Evolutionary conservation across 805 yeast genomes (phyloP).

Genomic region (Candida ortonii): DNA sequence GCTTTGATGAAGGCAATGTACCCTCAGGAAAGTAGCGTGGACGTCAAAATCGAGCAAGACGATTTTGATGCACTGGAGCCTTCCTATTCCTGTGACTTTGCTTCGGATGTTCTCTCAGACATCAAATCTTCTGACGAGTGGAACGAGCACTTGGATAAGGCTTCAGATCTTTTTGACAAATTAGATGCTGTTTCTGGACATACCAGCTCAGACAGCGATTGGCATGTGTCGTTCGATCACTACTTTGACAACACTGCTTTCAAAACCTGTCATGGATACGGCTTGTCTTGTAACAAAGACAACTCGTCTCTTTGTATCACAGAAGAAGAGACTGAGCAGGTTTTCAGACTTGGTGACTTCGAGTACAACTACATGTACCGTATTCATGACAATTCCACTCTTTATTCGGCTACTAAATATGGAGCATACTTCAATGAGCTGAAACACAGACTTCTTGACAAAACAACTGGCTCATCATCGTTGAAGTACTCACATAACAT

Average conservation of each 20-base stretch:
- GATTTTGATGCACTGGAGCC: slow-evolving; percentile 38
- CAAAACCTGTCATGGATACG: slow-evolving; percentile 37
- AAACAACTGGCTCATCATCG: slow-evolving; percentile 27
- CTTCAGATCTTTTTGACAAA: slow-evolving; percentile 27
- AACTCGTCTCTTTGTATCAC: slow-evolving; percentile 27
- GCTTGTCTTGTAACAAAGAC: slow-evolving; percentile 29
- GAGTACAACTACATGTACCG: slow-evolving; percentile 42
- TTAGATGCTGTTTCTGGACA: slow-evolving; percentile 32
- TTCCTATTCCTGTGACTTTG: slow-evolving; percentile 33
- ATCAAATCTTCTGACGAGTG: slow-evolving; percentile 33
- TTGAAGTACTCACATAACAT: slow-evolving; percentile 39
- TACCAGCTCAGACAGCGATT: slow-evolving; percentile 18
- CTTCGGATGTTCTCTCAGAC: slow-evolving; percentile 24
- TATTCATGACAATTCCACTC: slow-evolving; percentile 33
- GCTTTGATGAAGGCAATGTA: slow-evolving; percentile 37
- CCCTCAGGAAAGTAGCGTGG: slow-evolving; percentile 31
- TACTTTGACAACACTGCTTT: slow-evolving; percentile 41
- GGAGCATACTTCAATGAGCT: slow-evolving; percentile 41
- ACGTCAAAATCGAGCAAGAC: slow-evolving; percentile 31
- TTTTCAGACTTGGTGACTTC: slow-evolving; percentile 42
- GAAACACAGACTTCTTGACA: slow-evolving; percentile 28
- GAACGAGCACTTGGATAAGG: slow-evolving; percentile 34
- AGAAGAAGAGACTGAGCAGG: slow-evolving; percentile 35
- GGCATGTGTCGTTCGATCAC: slow-evolving; percentile 36
- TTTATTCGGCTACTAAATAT: slow-evolving; percentile 32